Percentiles rank a stretch among this genome's conserved stretches.
These are phyloP conservation scores for Neospermospora avenae DNA, from an alignment of 2,329 filamentous ascomycete species.

Conservation along the genomic window DNA sequence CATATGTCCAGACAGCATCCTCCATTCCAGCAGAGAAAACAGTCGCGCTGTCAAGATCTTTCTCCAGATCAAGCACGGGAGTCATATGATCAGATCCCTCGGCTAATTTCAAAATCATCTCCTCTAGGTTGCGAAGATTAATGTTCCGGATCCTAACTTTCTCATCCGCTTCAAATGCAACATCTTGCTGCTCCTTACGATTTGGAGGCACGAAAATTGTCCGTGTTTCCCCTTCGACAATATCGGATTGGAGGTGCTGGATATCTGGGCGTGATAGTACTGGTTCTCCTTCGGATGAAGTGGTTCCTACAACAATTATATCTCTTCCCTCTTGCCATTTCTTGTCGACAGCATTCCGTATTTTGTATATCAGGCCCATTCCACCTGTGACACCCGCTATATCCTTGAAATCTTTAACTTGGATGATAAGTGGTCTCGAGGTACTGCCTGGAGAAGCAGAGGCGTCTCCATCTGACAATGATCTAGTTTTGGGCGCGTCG, in stretches of 20 bases:
- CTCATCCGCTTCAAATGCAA: slow-evolving; percentile 45
- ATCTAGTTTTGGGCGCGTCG: slow-evolving; percentile 41
- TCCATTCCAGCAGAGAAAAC: slow-evolving; percentile 40
- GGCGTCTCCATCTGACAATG: slow-evolving; percentile 6
- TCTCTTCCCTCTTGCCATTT: slow-evolving; percentile 68
- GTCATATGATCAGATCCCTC: slow-evolving; percentile 23
- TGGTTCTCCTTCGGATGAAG: slow-evolving; percentile 50
- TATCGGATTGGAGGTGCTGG: slow-evolving; percentile 42
- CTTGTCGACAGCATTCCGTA: slow-evolving; percentile 69
- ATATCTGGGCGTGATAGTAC: slow-evolving; percentile 40
- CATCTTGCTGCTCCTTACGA: slow-evolving; percentile 38
- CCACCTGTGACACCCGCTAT: slow-evolving; percentile 69
- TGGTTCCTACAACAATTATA: slow-evolving; percentile 78
- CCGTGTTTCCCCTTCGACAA: slow-evolving; percentile 46
- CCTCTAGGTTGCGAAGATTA: slow-evolving; percentile 62
- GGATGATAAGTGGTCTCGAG: slow-evolving; percentile 60
- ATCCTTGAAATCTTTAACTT: slow-evolving; percentile 78
- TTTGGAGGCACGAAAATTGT: slow-evolving; percentile 53
- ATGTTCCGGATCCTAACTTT: slow-evolving; percentile 49
- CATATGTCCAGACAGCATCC: slow-evolving; percentile 54
- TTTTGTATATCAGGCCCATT: slow-evolving; percentile 61
- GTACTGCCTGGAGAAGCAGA: background rate
- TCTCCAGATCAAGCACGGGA: slow-evolving; percentile 28
- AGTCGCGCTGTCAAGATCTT: slow-evolving; percentile 25
- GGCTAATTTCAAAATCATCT: slow-evolving; percentile 49